Conservation (phyloP, 257 asterid species). For the Ligustrum vulgare region DNA sequence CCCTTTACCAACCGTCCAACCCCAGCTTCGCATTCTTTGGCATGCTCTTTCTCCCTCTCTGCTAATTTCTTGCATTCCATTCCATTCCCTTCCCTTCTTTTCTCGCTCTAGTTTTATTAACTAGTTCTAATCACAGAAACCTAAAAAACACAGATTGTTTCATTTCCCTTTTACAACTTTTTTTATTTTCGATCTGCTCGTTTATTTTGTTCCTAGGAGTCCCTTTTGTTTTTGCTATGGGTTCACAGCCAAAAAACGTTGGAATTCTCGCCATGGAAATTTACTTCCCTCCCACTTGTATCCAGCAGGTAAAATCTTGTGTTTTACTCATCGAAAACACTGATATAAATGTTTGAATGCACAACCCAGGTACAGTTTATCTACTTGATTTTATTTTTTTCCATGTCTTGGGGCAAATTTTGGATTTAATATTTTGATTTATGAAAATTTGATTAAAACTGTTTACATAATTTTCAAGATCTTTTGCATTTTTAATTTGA, state of each 20-base stretch:
- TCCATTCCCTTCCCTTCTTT: neutral
- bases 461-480: conserved; percentile 11
- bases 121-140: conserved; percentile 15
- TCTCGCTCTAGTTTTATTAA: neutral
- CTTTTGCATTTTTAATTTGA: neutral
- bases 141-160: neutral
- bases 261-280: conserved; percentile 94
- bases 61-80: neutral
- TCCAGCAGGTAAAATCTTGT: conserved; percentile 69
- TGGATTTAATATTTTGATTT: neutral
- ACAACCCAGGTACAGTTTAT: neutral
- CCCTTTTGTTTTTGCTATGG: conserved; percentile 30
- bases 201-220: neutral
- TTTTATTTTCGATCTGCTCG: neutral
- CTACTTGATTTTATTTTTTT: neutral
- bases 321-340: neutral
- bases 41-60: neutral
- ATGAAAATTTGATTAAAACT: neutral
- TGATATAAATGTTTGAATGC: neutral
- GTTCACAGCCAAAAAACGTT: conserved; percentile 60
- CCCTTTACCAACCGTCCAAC: neutral
- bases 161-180: neutral
- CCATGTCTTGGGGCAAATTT: conserved; percentile 5
- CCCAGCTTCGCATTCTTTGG: neutral
- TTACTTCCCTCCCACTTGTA: conserved; percentile 95